Conservation (phyloP, 768 basidiomycete species). For the Leccinum disarticulatum region DNA sequence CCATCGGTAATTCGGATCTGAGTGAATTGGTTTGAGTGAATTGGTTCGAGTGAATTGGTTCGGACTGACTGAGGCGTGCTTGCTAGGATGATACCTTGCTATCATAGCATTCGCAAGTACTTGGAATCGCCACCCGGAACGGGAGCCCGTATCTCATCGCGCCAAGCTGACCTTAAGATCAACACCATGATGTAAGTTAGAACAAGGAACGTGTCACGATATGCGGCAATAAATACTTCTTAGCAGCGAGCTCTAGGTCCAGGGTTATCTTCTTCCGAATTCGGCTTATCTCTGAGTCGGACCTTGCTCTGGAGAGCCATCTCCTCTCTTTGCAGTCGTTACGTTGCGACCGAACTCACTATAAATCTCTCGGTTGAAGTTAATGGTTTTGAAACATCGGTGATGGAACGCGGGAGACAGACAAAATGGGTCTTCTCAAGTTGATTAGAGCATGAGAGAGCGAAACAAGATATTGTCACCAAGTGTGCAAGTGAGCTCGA, state of each 20-base stretch:
- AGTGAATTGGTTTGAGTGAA: neutral
- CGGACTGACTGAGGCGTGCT: neutral
- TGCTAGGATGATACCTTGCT: neutral
- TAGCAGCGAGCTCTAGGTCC: neutral
- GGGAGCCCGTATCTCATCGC: neutral
- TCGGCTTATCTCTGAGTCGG: neutral
- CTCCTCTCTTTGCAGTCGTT: neutral
- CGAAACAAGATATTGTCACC: neutral
- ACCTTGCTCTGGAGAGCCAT: neutral
- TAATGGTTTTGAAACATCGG: neutral
- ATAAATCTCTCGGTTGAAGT: neutral
- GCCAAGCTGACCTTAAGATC: neutral
- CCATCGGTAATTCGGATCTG: neutral
- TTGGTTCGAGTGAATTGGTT: neutral
- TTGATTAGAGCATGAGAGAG: neutral
- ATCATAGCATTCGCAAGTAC: neutral
- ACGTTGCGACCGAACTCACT: neutral
- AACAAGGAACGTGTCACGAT: neutral
- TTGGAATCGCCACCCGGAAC: neutral
- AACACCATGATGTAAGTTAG: neutral
- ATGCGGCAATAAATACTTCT: neutral
- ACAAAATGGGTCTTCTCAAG: conserved; percentile 1
- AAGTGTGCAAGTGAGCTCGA: neutral
- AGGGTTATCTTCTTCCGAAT: neutral
- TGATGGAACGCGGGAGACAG: neutral